Evolutionary conservation across 2,329 filamentous ascomycete genomes (phyloP).

Genomic region (Elsinoe fawcettii): DNA sequence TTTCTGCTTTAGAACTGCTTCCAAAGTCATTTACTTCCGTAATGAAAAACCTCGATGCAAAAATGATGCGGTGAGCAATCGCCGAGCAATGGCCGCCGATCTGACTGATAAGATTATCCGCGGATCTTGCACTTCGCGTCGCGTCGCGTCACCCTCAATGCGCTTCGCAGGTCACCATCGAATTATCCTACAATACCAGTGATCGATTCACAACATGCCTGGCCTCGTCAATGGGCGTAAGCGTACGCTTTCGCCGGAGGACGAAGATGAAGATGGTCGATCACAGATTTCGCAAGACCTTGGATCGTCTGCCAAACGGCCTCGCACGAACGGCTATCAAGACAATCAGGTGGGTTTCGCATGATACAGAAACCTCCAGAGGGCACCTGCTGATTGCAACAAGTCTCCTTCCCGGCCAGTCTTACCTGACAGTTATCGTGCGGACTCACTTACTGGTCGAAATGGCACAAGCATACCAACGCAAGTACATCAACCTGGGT

Average conservation of each 20-base stretch:
- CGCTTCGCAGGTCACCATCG: too few species aligned
- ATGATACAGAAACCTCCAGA: not conserved
- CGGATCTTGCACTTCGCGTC: slow-evolving; percentile 7
- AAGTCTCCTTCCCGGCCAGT: slow-evolving; percentile 19
- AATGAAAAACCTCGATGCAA: too few species aligned
- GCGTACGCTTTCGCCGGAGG: not conserved
- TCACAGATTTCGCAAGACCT: not conserved
- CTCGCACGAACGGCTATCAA: slow-evolving; percentile 9
- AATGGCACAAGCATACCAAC: slow-evolving; percentile 15
- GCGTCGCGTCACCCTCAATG: not conserved
- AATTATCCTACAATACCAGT: not conserved
- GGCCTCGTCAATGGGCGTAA: slow-evolving; percentile 13
- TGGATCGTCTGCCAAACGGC: slow-evolving; percentile 12
- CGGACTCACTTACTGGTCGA: slow-evolving; percentile 24
- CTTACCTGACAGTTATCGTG: slow-evolving; percentile 29
- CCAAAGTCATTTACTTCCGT: too few species aligned
- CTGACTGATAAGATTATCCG: slow-evolving; percentile 6
- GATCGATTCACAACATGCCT: slow-evolving; percentile 6
- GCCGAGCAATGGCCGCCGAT: too few species aligned
- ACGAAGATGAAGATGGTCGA: not conserved
- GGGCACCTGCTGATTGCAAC: not conserved
- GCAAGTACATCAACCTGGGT: slow-evolving; percentile 56
- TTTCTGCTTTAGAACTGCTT: too few species aligned
- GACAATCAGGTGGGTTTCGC: not conserved
- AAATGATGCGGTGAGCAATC: too few species aligned